Conservation (phyloP, 805 yeast species). For the Lipomyces kockii region DNA sequence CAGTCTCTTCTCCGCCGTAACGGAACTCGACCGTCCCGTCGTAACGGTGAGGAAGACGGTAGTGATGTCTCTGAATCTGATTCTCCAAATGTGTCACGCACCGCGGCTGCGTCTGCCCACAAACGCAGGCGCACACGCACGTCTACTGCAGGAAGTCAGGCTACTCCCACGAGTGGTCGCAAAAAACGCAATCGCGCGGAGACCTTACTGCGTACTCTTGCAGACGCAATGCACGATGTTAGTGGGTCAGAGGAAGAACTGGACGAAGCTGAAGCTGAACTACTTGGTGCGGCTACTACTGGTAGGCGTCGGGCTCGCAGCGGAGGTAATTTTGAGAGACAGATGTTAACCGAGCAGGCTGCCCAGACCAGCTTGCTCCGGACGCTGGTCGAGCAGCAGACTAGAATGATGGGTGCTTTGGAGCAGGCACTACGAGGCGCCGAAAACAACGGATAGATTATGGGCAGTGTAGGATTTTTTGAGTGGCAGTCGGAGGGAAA, state of each 20-base stretch:
- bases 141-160: not conserved
- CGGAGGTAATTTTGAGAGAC: slow-evolving; percentile 21
- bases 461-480: not conserved
- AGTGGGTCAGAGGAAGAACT: slow-evolving; percentile 2
- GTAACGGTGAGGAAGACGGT: slow-evolving; percentile 14
- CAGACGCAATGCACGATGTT: slow-evolving; percentile 10
- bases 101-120: not conserved
- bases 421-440: slow-evolving; percentile 26
- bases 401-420: slow-evolving; percentile 27
- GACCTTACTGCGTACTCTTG: slow-evolving; percentile 10
- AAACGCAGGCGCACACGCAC: slow-evolving; percentile 3
- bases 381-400: slow-evolving; percentile 29
- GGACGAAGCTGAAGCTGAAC: slow-evolving; percentile 1
- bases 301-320: not conserved
- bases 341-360: slow-evolving; percentile 29
- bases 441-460: not conserved
- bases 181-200: slow-evolving; percentile 3
- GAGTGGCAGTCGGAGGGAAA: not conserved
- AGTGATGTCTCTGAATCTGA: slow-evolving; percentile 24
- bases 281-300: slow-evolving; percentile 1
- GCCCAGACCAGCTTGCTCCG: slow-evolving; percentile 30
- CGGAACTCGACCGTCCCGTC: slow-evolving; percentile 28
- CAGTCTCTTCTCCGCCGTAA: slow-evolving; percentile 28
- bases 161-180: not conserved
- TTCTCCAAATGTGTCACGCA: slow-evolving; percentile 1